Evolutionary conservation across 352 stramenopile species (phyloP).

Genomic region (Phytophthora crassamura): DNA sequence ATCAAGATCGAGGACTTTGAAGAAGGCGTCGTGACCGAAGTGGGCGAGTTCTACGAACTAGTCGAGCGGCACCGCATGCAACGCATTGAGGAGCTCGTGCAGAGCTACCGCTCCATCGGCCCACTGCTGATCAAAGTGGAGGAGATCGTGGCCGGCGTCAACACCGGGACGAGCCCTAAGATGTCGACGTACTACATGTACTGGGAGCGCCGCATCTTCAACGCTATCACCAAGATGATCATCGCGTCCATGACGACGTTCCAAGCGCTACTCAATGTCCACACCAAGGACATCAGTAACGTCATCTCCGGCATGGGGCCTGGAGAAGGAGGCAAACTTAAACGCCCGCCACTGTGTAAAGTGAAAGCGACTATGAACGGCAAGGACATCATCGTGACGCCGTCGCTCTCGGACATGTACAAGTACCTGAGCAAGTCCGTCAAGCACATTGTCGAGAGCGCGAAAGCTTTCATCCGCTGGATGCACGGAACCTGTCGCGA

Average conservation of each 20-base stretch:
- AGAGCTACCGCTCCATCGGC: conserved; percentile 94
- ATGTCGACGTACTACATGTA: conserved; percentile 97
- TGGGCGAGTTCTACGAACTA: conserved; percentile 95
- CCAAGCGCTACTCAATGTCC: conserved; percentile 91
- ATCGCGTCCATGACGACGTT: conserved; percentile 95
- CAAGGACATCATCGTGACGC: conserved; percentile 95
- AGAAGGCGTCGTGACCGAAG: conserved; percentile 89
- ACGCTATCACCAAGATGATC: conserved; percentile 97
- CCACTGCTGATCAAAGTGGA: conserved; percentile 96
- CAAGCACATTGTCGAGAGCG: conserved; percentile 95
- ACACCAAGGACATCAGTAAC: conserved; percentile 86
- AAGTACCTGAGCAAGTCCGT: conserved; percentile 96
- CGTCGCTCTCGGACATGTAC: conserved; percentile 95
- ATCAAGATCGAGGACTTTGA: conserved; percentile 93
- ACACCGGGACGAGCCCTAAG: conserved; percentile 90
- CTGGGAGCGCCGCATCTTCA: conserved; percentile 97
- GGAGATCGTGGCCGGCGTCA: conserved; percentile 94
- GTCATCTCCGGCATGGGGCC: conserved; percentile 47
- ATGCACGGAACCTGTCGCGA: conserved; percentile 96
- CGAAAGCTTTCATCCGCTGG: conserved; percentile 95
- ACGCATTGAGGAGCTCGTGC: conserved; percentile 92
- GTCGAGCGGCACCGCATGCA: conserved; percentile 93
- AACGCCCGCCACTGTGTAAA: conserved; percentile 91
- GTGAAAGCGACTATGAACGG: conserved; percentile 95
- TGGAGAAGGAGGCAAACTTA: conserved; percentile 75